Base-by-base conservation (phyloP, 768 basidiomycete genomes). In the Russula compacta region DNA sequence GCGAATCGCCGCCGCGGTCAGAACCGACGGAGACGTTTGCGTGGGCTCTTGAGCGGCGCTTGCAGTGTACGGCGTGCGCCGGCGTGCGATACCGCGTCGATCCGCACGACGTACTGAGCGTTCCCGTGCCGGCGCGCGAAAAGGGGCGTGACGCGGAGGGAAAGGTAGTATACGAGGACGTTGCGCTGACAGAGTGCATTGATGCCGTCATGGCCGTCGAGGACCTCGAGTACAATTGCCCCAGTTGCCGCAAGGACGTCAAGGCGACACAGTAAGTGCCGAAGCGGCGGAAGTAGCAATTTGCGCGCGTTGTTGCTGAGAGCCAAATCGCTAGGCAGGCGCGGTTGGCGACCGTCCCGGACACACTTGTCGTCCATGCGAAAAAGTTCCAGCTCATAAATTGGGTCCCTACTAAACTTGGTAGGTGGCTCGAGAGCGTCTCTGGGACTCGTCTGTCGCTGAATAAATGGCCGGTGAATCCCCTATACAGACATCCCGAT, bases 351-450 rank as follows among this genome's bases (percentile, higher is more conserved):
- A 87, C 89, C 1, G 92, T 95, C 78, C 97, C 97, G 0, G 81
- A 93, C 11, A 83, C 92, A 1, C 79, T 98, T 0, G 85, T 95
- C 8, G 72, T 99, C 1, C 95, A 97, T 64, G 86, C 92, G 46
- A 91, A 89, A 70, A 95, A 95, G 68, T 98, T 97, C 76, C 90
- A 94, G 72, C 81, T 95, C 4, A 87, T 93, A 44, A 92, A 93
- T 66, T 98, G 97, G 97, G 92, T 99, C 1, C 97, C 97, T 0
- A 81, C 87, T 3, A 99, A 99, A 73, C 79, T 98, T 33, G 92
- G 93, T 92, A 64, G 17, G 83, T 46, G 36, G 36, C 15, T 4
- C 40, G 8, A 7, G 12, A 8, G 39, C 10, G 17, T 32, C 14
- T 21, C 10, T 38, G 24, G 44, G 19, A 17, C 21, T 36, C 35